A percentile compares a stretch with the other conserved stretches of the same genome.
Conservation (phyloP, 768 basidiomycete species). For the Antrodiella citrinella region DNA sequence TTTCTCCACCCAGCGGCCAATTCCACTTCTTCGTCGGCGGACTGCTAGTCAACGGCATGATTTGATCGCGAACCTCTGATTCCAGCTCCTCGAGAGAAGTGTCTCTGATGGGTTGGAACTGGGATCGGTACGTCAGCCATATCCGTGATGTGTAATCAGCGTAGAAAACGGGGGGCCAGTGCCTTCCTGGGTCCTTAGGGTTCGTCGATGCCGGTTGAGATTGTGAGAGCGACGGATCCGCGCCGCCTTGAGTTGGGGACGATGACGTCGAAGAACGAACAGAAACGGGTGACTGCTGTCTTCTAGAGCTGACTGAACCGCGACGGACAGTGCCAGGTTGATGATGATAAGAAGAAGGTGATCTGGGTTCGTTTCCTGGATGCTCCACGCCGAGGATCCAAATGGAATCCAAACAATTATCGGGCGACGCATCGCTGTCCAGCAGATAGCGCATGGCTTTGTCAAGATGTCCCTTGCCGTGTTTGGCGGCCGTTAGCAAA, state of each 20-base stretch:
- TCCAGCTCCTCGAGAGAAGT: constrained; percentile 38
- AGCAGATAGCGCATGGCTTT: constrained; percentile 86
- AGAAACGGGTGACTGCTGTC: constrained; percentile 31
- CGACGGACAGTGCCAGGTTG: constrained; percentile 24
- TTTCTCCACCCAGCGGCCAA: constrained; percentile 57
- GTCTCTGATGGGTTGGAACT: constrained; percentile 77
- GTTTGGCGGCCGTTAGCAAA: constrained; percentile 60
- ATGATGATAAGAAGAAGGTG: constrained; percentile 16
- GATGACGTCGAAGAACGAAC: constrained; percentile 38
- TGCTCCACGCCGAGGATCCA: constrained; percentile 87
- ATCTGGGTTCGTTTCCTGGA: constrained; percentile 52
- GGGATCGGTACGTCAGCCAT: constrained; percentile 89
- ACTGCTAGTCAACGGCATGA: constrained; percentile 20
- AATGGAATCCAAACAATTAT: constrained; percentile 74
- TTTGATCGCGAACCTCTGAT: constrained; percentile 18
- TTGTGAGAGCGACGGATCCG: constrained; percentile 27
- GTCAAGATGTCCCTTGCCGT: constrained; percentile 70
- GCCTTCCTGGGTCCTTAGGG: constrained; percentile 32
- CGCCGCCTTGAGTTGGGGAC: constrained; percentile 20
- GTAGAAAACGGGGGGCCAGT: constrained; percentile 82
- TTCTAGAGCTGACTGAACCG: constrained; percentile 29
- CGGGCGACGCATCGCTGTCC: constrained; percentile 81
- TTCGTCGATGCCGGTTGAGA: constrained; percentile 26
- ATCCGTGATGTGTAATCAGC: constrained; percentile 81
- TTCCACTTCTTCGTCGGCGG: constrained; percentile 50